phyloP scores from a whole-genome alignment of 495 filamentous ascomycete species.

The Talaromyces nanjingensis region DNA sequence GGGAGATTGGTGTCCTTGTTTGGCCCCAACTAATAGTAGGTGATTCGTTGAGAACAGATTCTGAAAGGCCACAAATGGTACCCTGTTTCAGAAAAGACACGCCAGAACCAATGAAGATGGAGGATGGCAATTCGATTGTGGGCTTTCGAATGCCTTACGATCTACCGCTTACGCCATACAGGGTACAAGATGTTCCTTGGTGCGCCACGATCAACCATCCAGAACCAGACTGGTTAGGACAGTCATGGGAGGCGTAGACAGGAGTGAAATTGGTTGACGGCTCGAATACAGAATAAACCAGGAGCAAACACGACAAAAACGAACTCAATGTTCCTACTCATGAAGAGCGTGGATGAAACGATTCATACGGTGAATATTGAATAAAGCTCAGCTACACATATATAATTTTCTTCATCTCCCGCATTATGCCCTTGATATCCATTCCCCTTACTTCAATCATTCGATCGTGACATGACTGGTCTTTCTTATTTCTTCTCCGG shows the following conservation, averaged over 20 bases:
- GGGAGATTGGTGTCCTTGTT: constrained; percentile 78
- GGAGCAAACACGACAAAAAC: background rate
- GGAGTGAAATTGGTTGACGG: background rate
- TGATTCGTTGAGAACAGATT: background rate
- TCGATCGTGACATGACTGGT: background rate
- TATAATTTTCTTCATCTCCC: background rate
- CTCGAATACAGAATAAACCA: background rate
- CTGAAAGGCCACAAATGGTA: constrained; percentile 48
- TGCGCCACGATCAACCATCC: constrained; percentile 55
- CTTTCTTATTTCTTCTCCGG: constrained; percentile 10
- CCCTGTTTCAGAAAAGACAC: constrained; percentile 63
- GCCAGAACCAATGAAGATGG: no score
- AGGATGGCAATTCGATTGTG: no score
- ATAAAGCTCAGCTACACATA: background rate
- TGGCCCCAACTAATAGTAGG: constrained; percentile 66
- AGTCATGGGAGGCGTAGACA: constrained; percentile 31
- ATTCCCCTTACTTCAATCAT: no score
- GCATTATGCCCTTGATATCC: background rate
- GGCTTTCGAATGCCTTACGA: constrained; percentile 80
- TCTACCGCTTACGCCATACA: constrained; percentile 65
- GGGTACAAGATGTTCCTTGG: constrained; percentile 63
- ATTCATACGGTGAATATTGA: background rate
- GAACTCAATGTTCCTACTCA: background rate
- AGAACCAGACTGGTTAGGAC: constrained; percentile 68
- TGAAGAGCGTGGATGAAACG: background rate